These are phyloP conservation scores for Erythrophleum fordii DNA, from an alignment of 306 rosid species.

Conservation along the genomic window DNA sequence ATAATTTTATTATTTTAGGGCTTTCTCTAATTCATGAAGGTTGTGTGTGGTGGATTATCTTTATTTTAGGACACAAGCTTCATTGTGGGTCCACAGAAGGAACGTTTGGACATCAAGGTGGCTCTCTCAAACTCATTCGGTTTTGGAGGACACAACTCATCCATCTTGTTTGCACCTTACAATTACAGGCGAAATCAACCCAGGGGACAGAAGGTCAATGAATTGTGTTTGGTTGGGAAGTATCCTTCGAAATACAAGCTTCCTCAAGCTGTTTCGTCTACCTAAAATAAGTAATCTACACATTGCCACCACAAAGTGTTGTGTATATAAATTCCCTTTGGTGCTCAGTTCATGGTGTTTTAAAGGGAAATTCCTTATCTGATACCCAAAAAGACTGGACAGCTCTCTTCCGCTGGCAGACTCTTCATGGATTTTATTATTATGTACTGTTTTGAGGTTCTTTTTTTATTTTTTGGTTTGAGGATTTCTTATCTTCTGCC, in stretches of 20 bases:
- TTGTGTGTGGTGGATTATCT: constrained; percentile 1
- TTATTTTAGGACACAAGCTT: constrained; percentile 51
- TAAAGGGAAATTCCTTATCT: neutral
- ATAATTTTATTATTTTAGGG: neutral
- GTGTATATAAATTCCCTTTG: neutral
- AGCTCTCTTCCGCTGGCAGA: neutral
- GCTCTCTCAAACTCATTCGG: constrained; percentile 73
- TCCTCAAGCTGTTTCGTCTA: constrained; percentile 5
- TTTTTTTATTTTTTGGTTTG: neutral
- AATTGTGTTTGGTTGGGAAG: neutral
- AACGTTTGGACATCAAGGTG: constrained; percentile 60
- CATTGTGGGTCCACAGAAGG: constrained; percentile 66
- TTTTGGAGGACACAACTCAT: constrained; percentile 78
- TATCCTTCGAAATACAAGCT: neutral
- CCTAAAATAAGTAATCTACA: neutral
- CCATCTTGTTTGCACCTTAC: constrained; percentile 67
- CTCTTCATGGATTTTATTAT: neutral
- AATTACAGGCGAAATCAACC: neutral
- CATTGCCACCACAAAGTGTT: neutral
- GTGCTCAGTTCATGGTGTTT: neutral
- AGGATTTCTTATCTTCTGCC: neutral
- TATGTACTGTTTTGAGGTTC: neutral
- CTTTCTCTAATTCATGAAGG: neutral
- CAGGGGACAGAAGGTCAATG: neutral
- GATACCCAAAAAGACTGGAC: neutral